A percentile compares a stretch with the other conserved stretches of the same genome.
phyloP scores from a whole-genome alignment of 495 filamentous ascomycete species.

The Pyrenula aspistea region DNA sequence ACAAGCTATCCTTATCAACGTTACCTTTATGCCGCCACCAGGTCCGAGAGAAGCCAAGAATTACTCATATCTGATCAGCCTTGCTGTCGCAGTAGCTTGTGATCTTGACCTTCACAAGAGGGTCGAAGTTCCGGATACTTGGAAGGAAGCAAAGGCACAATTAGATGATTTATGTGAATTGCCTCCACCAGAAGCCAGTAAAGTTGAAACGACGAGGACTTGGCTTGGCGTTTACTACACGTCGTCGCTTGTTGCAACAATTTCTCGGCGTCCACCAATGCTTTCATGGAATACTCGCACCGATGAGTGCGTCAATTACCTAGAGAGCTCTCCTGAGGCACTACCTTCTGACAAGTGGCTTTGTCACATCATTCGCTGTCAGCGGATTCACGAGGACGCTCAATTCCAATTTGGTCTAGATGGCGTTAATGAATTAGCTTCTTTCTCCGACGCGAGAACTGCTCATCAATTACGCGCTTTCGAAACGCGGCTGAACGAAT shows the following conservation, averaged over 20 bases:
- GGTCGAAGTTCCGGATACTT: neutral
- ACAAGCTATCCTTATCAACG: neutral
- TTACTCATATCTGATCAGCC: neutral
- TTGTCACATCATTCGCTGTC: neutral
- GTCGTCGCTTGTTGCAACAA: neutral
- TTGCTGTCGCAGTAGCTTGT: neutral
- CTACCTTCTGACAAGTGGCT: neutral
- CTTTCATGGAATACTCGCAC: neutral
- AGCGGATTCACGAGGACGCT: neutral
- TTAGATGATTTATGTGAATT: neutral
- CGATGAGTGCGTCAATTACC: neutral
- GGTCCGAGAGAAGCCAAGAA: neutral
- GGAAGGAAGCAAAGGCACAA: neutral
- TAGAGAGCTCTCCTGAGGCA: neutral
- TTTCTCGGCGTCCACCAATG: neutral
- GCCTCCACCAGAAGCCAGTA: neutral
- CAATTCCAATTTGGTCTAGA: neutral
- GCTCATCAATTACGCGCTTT: neutral
- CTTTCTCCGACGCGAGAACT: neutral
- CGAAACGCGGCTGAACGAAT: neutral
- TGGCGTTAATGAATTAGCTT: neutral
- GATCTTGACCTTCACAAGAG: neutral
- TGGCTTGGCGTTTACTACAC: neutral
- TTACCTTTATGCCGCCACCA: neutral
- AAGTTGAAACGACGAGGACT: neutral